Percentiles rank a stretch among this genome's conserved stretches.
Conservation (phyloP, 2,329 filamentous ascomycete species). For the Didymella pinodella region DNA sequence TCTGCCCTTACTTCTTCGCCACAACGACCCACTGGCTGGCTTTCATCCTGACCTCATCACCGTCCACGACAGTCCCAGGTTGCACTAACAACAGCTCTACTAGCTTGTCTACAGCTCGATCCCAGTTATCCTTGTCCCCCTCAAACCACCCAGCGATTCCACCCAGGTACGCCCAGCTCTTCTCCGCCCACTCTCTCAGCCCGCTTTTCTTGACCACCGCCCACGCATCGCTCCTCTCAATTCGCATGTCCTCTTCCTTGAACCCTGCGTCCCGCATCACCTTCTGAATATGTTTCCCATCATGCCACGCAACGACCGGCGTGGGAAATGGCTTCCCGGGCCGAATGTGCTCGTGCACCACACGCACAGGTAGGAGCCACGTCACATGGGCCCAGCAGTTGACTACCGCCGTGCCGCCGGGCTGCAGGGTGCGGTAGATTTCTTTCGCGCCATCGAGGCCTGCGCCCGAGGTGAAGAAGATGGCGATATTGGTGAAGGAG, state of each 20-base stretch:
- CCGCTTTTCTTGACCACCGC: conserved; percentile 25
- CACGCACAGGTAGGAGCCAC: conserved; percentile 36
- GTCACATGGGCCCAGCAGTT: conserved; percentile 47
- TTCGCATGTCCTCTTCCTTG: conserved; percentile 27
- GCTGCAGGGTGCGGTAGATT: conserved; percentile 50
- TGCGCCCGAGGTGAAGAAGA: conserved; percentile 48
- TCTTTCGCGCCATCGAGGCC: conserved; percentile 47
- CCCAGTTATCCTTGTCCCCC: conserved; percentile 40
- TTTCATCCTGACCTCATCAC: conserved; percentile 37
- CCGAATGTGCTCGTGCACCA: conserved; percentile 31
- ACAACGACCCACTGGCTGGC: conserved; percentile 44
- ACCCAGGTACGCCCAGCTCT: conserved; percentile 42
- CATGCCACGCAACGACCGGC: conserved; percentile 37
- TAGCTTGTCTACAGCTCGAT: conserved; percentile 38
- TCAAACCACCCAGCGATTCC: conserved; percentile 37
- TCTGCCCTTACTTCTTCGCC: conserved; percentile 29
- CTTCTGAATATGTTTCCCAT: conserved; percentile 38
- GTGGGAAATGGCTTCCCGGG: conserved; percentile 28
- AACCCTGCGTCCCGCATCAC: conserved; percentile 43
- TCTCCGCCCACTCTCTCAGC: conserved; percentile 38
- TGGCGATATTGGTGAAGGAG: conserved; percentile 52
- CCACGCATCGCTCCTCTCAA: conserved; percentile 39
- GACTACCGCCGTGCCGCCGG: conserved; percentile 50
- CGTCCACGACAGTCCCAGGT: conserved; percentile 32
- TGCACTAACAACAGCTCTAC: conserved; percentile 28